Conservation (phyloP, 257 asterid species). For the Solanum arcanum region DNA sequence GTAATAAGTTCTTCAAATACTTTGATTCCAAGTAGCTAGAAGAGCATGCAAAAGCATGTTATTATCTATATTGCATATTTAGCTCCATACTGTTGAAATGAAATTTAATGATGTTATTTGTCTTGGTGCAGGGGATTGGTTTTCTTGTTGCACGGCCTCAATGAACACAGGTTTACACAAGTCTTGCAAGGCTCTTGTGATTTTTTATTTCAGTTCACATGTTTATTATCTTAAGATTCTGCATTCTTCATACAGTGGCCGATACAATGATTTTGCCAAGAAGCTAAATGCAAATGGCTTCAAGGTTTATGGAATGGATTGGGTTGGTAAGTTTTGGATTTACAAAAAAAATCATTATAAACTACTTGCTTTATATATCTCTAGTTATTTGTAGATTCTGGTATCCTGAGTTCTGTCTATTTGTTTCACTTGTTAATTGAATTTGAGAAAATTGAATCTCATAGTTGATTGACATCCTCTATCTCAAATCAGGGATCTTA, state of each 20-base stretch:
- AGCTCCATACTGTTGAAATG: neutral
- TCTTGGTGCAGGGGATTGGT: slow-evolving; percentile 56
- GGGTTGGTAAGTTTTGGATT: slow-evolving; percentile 67
- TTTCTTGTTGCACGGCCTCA: slow-evolving; percentile 69
- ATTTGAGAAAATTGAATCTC: neutral
- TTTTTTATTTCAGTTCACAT: neutral
- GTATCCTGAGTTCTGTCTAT: neutral
- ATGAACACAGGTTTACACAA: slow-evolving; percentile 62
- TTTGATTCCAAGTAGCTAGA: neutral
- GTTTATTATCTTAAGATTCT: neutral
- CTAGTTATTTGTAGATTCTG: neutral
- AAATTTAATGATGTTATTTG: neutral
- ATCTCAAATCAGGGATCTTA: neutral
- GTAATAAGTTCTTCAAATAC: neutral
- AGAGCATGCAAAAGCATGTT: neutral
- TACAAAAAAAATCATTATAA: neutral
- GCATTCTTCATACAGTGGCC: slow-evolving; percentile 39
- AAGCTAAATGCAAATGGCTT: slow-evolving; percentile 73
- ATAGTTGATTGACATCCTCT: neutral
- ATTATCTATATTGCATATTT: neutral
- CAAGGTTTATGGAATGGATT: slow-evolving; percentile 90
- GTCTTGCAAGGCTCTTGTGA: neutral
- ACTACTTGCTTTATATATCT: neutral
- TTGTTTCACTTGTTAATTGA: neutral
- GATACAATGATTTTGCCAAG: slow-evolving; percentile 72